Evolutionary conservation across 331 rosid species (phyloP), one percentile per base, ranked within the genome.

Genomic region (Malus hybrid): DNA sequence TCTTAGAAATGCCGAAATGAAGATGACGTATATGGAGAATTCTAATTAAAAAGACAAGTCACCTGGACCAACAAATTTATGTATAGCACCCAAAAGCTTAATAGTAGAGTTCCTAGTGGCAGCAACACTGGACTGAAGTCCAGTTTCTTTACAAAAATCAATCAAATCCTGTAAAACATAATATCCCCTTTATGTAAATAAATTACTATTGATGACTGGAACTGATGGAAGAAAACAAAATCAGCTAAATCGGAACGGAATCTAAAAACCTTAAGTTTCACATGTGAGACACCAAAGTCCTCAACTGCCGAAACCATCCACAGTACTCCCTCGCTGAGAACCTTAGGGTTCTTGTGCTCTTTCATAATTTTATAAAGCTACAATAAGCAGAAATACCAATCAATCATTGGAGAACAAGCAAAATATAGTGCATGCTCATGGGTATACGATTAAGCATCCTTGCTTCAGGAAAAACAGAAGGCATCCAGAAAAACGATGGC

Each of bases 41-140:
- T 46, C 32, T 75, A 80, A 44, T 50, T 27, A 20, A 77, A 73
- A 77, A 54, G 46, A 73, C 68, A 31, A 65, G 54, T 87, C 82
- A 95, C 99, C 99, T 89, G 97, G 99, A 76, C 99, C 99, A 83
- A 95, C 96, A 90, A 90, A 95, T 88, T 87, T 95, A 82, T 95
- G 99, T 74, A 89, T 74, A 66, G 85, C 94, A 70, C 99, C 99
- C 79, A 95, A 88, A 73, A 95, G 88, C 84, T 95, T 95, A 77
- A 89, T 93, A 80, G 99, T 90, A 77, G 93, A 85, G 85, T 95
- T 95, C 83, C 99, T 86, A 46, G 97, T 92, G 59, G 97, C 99
- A 71, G 97, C 97, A 6, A 87, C 89, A 89, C 99, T 95, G 67
- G 99, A 95, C 85, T 92, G 97, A 68, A 95, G 85, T 82, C 99